Evolutionary conservation across 176 grass and related monocot species (phyloP).

Genomic region (Oryza meyeriana): DNA sequence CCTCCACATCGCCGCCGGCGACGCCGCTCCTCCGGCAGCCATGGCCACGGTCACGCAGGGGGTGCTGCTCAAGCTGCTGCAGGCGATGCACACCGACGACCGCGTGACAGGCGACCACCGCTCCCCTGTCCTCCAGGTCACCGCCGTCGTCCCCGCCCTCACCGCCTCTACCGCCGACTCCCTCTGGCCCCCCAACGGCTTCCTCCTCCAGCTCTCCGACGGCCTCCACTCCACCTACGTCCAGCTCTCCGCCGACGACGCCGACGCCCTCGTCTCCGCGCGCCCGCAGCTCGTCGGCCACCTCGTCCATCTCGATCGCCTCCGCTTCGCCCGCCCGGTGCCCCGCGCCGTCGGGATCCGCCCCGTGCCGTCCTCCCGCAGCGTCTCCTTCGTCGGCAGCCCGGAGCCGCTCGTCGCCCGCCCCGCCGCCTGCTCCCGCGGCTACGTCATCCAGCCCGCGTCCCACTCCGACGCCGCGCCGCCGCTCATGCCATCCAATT

Average conservation of each 20-base stretch:
- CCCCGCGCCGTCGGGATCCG: conserved; percentile 80
- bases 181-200: conserved; percentile 75
- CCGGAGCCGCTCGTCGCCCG: conserved; percentile 65
- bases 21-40: not conserved
- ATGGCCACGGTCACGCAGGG: conserved; percentile 79
- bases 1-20: not conserved
- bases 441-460: conserved; percentile 73
- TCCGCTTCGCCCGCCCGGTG: conserved; percentile 62
- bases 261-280: conserved; percentile 62
- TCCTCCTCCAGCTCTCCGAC: conserved; percentile 90
- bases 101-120: conserved; percentile 67
- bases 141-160: conserved; percentile 71
- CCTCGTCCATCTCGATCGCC: conserved; percentile 81
- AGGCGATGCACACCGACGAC: conserved; percentile 75
- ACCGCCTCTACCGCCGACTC: conserved; percentile 76
- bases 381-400: conserved; percentile 40
- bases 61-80: conserved; percentile 68
- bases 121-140: conserved; percentile 79
- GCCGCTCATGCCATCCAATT: conserved; percentile 57
- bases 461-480: conserved; percentile 49
- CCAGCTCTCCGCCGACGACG: conserved; percentile 52
- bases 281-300: conserved; percentile 75
- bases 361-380: conserved; percentile 48
- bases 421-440: conserved; percentile 29
- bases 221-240: conserved; percentile 80